Conservation (phyloP, 768 basidiomycete genomes). For the Leccinellum albellum region DNA sequence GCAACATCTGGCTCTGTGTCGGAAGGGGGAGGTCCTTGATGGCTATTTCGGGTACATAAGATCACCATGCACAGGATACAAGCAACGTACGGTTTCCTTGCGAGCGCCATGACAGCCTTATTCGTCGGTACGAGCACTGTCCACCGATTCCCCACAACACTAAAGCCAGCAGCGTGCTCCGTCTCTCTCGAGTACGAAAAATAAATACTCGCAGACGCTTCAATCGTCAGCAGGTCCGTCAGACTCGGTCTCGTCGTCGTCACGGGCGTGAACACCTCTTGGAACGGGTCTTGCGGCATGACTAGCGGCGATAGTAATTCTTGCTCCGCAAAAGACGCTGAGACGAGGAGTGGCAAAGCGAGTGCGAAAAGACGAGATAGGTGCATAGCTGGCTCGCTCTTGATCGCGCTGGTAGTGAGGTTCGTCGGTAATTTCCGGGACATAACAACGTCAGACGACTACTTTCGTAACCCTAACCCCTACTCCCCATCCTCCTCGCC, state of each 20-base stretch:
- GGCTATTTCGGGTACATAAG: slow-evolving; percentile 37
- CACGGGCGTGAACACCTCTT: slow-evolving; percentile 31
- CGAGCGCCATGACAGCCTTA: slow-evolving; percentile 78
- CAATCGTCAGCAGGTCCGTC: slow-evolving; percentile 75
- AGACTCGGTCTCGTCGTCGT: slow-evolving; percentile 52
- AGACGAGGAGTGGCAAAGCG: slow-evolving; percentile 28
- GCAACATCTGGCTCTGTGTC: slow-evolving; percentile 39
- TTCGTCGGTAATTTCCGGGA: slow-evolving; percentile 4
- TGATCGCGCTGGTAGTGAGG: not conserved
- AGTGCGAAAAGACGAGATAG: slow-evolving; percentile 22
- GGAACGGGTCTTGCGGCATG: slow-evolving; percentile 10
- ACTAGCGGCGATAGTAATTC: slow-evolving; percentile 15
- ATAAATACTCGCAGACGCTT: slow-evolving; percentile 73
- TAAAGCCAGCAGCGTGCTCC: slow-evolving; percentile 52
- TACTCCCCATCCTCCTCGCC: not conserved
- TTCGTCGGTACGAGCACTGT: slow-evolving; percentile 84
- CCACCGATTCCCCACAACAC: slow-evolving; percentile 23
- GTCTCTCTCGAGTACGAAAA: slow-evolving; percentile 78
- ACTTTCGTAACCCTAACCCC: not conserved
- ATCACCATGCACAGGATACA: not conserved
- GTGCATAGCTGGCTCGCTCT: slow-evolving; percentile 13
- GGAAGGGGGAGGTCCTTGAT: slow-evolving; percentile 46
- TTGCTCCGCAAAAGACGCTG: slow-evolving; percentile 30
- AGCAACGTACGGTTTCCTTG: slow-evolving; percentile 66
- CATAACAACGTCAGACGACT: not conserved